Conservation (phyloP, 1,284 basidiomycete species). For the Moesziomyces aphidis region DNA sequence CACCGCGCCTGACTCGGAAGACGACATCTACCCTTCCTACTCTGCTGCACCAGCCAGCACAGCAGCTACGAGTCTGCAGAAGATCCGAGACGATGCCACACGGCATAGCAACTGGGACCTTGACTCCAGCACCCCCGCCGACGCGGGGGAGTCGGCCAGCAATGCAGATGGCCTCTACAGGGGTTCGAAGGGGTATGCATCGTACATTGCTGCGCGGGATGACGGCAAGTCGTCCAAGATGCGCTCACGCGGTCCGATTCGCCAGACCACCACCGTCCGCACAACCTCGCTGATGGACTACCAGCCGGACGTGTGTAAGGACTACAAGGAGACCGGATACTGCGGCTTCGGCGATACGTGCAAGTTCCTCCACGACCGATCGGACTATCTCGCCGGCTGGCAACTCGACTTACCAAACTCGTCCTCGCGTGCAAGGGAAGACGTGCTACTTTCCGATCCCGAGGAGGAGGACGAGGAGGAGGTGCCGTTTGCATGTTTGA, state of each 20-base stretch:
- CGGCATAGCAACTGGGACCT: slow-evolving; percentile 70
- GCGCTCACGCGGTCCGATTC: slow-evolving; percentile 72
- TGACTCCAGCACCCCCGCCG: slow-evolving; percentile 37
- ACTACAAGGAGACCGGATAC: slow-evolving; percentile 99
- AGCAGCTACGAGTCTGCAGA: slow-evolving; percentile 14
- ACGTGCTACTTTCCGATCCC: slow-evolving; percentile 37
- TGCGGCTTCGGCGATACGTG: slow-evolving; percentile 99
- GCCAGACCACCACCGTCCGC: slow-evolving; percentile 78
- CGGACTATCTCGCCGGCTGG: slow-evolving; percentile 93
- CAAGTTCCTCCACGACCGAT: slow-evolving; percentile 75
- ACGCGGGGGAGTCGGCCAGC: slow-evolving; percentile 6
- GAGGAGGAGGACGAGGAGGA: slow-evolving; percentile 74
- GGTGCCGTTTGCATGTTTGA: slow-evolving; percentile 95
- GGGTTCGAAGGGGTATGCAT: slow-evolving; percentile 84
- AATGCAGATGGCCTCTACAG: slow-evolving; percentile 87
- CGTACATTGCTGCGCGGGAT: slow-evolving; percentile 77
- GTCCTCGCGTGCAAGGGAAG: slow-evolving; percentile 23
- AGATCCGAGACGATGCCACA: slow-evolving; percentile 68
- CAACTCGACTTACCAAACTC: slow-evolving; percentile 75
- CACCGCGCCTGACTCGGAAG: neutral
- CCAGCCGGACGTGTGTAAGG: slow-evolving; percentile 98
- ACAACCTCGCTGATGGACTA: slow-evolving; percentile 97
- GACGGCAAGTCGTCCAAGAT: slow-evolving; percentile 83
- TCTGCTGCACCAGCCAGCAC: neutral
- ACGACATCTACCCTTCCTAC: slow-evolving; percentile 5